A percentile compares a stretch with the other conserved stretches of the same genome.
These are phyloP conservation scores for Vanderwaltozyma yarrowii DNA, from an alignment of 805 yeast genomes.

Conservation along the genomic window DNA sequence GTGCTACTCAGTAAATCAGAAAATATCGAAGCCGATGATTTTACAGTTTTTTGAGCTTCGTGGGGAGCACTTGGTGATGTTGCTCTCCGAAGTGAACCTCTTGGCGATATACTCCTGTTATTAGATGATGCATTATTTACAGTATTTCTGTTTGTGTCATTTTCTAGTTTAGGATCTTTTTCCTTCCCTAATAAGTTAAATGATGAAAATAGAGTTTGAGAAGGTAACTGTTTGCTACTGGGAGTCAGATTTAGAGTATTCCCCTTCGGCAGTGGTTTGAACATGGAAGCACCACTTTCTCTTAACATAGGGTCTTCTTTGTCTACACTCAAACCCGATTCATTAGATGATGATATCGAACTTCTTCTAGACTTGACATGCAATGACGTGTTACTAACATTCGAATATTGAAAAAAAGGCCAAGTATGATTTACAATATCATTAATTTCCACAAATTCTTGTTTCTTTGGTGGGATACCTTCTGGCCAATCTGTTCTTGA, in stretches of 20 bases:
- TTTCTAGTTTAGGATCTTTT: slow-evolving; percentile 2
- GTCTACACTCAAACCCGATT: background rate
- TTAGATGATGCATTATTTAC: slow-evolving; percentile 1
- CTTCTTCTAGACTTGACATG: background rate
- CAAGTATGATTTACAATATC: slow-evolving; percentile 73
- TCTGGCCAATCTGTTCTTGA: slow-evolving; percentile 94
- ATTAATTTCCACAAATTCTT: slow-evolving; percentile 52
- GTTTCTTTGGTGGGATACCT: slow-evolving; percentile 87
- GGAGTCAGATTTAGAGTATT: background rate
- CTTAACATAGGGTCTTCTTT: slow-evolving; percentile 4
- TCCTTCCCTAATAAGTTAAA: background rate
- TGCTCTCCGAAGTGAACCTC: slow-evolving; percentile 20
- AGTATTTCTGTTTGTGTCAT: background rate
- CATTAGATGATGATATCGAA: background rate
- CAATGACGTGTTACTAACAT: background rate
- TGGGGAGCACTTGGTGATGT: slow-evolving; percentile 11
- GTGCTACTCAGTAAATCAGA: slow-evolving; percentile 20
- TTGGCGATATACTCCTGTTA: slow-evolving; percentile 21
- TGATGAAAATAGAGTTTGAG: background rate
- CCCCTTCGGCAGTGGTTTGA: slow-evolving; percentile 6
- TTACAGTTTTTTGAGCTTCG: background rate
- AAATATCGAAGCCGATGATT: slow-evolving; percentile 12
- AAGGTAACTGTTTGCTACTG: too few species aligned
- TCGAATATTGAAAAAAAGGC: slow-evolving; percentile 64
- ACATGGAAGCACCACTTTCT: slow-evolving; percentile 14